Evolutionary conservation across 768 basidiomycete genomes (phyloP).

Genomic region (Cyclocybe aegerita): DNA sequence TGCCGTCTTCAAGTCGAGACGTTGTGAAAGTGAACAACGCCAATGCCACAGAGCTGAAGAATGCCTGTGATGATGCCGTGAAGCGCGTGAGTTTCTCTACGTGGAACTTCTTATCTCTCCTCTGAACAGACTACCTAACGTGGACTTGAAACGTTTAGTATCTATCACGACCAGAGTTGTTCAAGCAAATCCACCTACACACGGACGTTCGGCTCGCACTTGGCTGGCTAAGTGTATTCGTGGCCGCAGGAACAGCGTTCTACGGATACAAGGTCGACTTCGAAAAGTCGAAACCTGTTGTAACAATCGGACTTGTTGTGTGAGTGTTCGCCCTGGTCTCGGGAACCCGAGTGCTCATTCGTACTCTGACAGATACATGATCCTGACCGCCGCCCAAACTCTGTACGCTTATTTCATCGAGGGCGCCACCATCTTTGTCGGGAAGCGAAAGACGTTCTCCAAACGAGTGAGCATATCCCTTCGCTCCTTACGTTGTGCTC

Average conservation of each 20-base stretch:
- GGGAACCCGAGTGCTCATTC: constrained; percentile 11
- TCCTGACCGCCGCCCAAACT: constrained; percentile 70
- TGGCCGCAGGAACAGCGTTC: constrained; percentile 77
- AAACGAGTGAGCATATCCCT: constrained; percentile 65
- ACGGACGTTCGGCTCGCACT: constrained; percentile 86
- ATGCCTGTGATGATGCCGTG: constrained; percentile 83
- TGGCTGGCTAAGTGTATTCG: constrained; percentile 84
- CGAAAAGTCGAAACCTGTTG: constrained; percentile 79
- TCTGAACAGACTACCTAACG: not conserved
- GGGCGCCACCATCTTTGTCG: constrained; percentile 81
- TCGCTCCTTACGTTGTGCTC: not conserved
- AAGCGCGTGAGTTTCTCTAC: constrained; percentile 62
- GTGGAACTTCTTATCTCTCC: not conserved
- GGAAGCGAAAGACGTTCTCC: constrained; percentile 87
- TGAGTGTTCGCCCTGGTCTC: constrained; percentile 37
- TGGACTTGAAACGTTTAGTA: constrained; percentile 47
- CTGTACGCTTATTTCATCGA: constrained; percentile 88
- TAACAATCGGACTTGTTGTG: constrained; percentile 79
- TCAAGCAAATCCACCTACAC: constrained; percentile 84
- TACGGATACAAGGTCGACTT: constrained; percentile 91
- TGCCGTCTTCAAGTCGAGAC: constrained; percentile 47
- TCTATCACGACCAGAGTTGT: constrained; percentile 75
- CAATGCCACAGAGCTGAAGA: constrained; percentile 59
- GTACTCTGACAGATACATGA: constrained; percentile 56
- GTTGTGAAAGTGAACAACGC: constrained; percentile 61